A percentile compares a stretch with the other conserved stretches of the same genome.
Evolutionary conservation across 2,329 filamentous ascomycete species (phyloP).

Genomic region (Daldinia sp.): DNA sequence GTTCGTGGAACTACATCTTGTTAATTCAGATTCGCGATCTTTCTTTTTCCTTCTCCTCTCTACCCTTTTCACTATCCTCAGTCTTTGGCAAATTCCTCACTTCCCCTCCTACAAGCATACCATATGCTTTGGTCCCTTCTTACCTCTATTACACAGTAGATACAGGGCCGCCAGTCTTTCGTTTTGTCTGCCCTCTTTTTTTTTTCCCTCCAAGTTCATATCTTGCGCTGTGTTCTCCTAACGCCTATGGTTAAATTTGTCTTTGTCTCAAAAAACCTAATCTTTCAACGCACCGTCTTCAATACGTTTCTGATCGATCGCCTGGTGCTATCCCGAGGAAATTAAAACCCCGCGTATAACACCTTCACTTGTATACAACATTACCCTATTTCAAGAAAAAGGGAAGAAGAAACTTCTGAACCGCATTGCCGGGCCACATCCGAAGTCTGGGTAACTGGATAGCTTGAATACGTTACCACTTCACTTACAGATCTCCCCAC

Average conservation of each 20-base stretch:
- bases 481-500: conserved; percentile 12
- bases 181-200: conserved; percentile 34
- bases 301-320: conserved; percentile 38
- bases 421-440: conserved; percentile 14
- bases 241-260: conserved; percentile 18
- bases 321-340: conserved; percentile 44
- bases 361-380: conserved; percentile 23
- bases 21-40: conserved; percentile 20
- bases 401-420: conserved; percentile 7
- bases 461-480: conserved; percentile 11
- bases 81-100: conserved; percentile 15
- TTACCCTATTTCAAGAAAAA: conserved; percentile 3
- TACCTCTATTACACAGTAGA: conserved; percentile 13
- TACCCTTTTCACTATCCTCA: conserved; percentile 7
- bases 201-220: conserved; percentile 15
- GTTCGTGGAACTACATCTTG: conserved; percentile 9
- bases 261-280: conserved; percentile 14
- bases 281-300: conserved; percentile 18
- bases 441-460: not conserved
- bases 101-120: conserved; percentile 16
- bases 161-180: conserved; percentile 36
- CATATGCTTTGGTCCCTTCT: conserved; percentile 25
- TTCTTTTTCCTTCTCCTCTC: conserved; percentile 17
- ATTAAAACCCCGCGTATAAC: conserved; percentile 11
- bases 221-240: conserved; percentile 27